Evolutionary conservation across 2,329 filamentous ascomycete species (phyloP).

Genomic region (Colletotrichum sp.): DNA sequence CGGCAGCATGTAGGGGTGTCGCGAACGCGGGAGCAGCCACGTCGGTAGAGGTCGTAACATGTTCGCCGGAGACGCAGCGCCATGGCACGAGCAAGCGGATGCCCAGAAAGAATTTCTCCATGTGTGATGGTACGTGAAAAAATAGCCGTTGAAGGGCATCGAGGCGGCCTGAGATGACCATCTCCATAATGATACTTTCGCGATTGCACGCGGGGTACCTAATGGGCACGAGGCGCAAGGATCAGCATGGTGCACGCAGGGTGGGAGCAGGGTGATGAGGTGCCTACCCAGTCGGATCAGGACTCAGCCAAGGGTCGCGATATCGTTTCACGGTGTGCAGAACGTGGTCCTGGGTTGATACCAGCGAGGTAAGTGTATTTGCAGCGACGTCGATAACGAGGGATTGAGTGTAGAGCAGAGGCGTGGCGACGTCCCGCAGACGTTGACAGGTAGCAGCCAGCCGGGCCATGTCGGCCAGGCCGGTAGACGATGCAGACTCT

Average conservation of each 20-base stretch:
- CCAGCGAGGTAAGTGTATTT: neutral
- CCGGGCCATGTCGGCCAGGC: no score
- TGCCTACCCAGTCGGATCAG: neutral
- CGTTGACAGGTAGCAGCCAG: no score
- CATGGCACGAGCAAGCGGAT: neutral
- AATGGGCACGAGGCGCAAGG: neutral
- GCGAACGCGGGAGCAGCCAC: neutral
- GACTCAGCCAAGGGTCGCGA: neutral
- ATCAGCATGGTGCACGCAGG: neutral
- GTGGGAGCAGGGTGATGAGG: neutral
- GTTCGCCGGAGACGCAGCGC: neutral
- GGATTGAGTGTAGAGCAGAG: neutral
- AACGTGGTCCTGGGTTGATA: neutral
- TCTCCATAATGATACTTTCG: neutral
- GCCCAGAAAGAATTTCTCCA: neutral
- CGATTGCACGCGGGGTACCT: neutral
- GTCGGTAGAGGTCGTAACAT: neutral
- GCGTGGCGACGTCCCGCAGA: no score
- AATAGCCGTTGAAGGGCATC: neutral
- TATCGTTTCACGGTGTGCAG: neutral
- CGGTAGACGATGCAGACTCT: neutral
- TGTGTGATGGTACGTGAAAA: neutral
- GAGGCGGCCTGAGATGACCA: neutral
- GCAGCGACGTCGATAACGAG: neutral
- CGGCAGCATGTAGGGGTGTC: neutral